These are phyloP conservation scores for Quercus tomentella DNA, from an alignment of 331 rosid genomes.

Conservation along the genomic window DNA sequence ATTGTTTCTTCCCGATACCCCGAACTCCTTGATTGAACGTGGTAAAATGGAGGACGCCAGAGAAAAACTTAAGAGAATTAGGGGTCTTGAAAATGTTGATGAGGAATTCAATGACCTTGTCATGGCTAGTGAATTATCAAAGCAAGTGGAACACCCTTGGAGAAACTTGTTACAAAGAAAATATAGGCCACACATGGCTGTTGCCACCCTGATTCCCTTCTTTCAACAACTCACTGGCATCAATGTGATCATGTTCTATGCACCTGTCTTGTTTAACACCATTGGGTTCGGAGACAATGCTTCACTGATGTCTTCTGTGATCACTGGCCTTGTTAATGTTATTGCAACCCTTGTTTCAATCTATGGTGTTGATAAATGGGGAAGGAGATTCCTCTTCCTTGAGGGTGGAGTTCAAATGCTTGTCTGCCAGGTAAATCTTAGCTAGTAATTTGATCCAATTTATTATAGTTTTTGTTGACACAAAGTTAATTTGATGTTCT, in stretches of 20 bases:
- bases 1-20: slow-evolving; percentile 74
- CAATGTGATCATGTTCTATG: slow-evolving; percentile 92
- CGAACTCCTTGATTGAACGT: slow-evolving; percentile 85
- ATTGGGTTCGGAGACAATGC: slow-evolving; percentile 68
- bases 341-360: slow-evolving; percentile 67
- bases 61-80: slow-evolving; percentile 37
- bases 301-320: slow-evolving; percentile 79
- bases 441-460: neutral
- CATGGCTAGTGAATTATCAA: slow-evolving; percentile 59
- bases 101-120: slow-evolving; percentile 74
- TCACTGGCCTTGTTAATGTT: slow-evolving; percentile 74
- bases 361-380: slow-evolving; percentile 88
- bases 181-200: slow-evolving; percentile 72
- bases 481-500: neutral
- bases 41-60: slow-evolving; percentile 54
- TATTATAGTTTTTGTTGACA: neutral
- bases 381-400: slow-evolving; percentile 77
- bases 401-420: slow-evolving; percentile 86
- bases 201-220: slow-evolving; percentile 70
- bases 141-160: slow-evolving; percentile 70
- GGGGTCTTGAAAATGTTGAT: slow-evolving; percentile 57
- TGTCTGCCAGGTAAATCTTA: slow-evolving; percentile 65
- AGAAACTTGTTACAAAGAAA: slow-evolving; percentile 50
- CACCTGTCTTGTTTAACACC: slow-evolving; percentile 69
- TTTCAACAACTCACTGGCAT: slow-evolving; percentile 90